phyloP scores from a whole-genome alignment of 2,329 filamentous ascomycete genomes.

The Fusarium goolgardi region DNA sequence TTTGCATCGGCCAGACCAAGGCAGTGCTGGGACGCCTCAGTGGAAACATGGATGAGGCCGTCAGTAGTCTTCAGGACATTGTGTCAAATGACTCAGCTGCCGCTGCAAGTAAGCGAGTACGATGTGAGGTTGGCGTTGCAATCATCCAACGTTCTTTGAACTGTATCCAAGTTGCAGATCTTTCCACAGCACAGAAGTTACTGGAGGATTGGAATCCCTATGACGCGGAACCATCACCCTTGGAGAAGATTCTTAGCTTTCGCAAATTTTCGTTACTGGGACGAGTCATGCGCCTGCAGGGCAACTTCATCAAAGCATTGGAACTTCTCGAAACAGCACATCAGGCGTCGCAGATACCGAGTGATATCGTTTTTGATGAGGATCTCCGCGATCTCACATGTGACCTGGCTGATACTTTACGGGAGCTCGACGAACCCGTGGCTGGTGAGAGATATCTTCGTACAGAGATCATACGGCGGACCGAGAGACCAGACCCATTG shows the following conservation, averaged over 20 bases:
- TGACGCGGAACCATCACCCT: slow-evolving; percentile 22
- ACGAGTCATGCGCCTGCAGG: slow-evolving; percentile 34
- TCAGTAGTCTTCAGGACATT: slow-evolving; percentile 29
- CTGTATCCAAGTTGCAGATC: slow-evolving; percentile 36
- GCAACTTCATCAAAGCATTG: slow-evolving; percentile 30
- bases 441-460: slow-evolving; percentile 32
- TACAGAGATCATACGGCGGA: slow-evolving; percentile 28
- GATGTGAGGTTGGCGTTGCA: slow-evolving; percentile 32
- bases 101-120: slow-evolving; percentile 21
- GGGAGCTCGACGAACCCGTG: slow-evolving; percentile 35
- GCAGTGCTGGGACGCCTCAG: slow-evolving; percentile 36
- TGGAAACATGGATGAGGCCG: slow-evolving; percentile 39
- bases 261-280: slow-evolving; percentile 39
- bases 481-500: slow-evolving; percentile 21
- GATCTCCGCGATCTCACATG: slow-evolving; percentile 39
- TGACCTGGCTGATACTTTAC: slow-evolving; percentile 39
- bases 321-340: slow-evolving; percentile 23
- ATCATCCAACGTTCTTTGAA: slow-evolving; percentile 37
- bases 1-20: slow-evolving; percentile 35
- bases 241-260: slow-evolving; percentile 35
- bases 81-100: slow-evolving; percentile 2
- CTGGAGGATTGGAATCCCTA: slow-evolving; percentile 34
- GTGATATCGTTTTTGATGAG: slow-evolving; percentile 35
- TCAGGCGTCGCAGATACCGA: slow-evolving; percentile 9
- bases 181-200: slow-evolving; percentile 28